A percentile compares a stretch with the other conserved stretches of the same genome.
phyloP scores from a whole-genome alignment of 2,329 filamentous ascomycete genomes.

The Lecanicillium sp. region DNA sequence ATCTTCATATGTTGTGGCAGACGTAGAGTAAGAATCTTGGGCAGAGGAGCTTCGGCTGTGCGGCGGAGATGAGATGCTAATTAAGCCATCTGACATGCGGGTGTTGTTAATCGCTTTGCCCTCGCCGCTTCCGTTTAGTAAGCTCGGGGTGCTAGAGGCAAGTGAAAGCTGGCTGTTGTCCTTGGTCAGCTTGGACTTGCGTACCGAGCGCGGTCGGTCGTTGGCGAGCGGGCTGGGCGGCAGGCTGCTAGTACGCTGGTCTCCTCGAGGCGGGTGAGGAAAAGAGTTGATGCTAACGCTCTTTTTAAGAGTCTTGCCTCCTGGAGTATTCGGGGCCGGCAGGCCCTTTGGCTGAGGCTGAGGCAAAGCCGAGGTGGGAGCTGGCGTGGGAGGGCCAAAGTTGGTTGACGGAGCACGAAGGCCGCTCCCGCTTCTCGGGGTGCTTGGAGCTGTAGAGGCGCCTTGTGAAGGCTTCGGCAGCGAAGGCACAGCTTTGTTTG shows the following conservation, averaged over 20 bases:
- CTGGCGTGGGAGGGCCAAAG: conserved; percentile 43
- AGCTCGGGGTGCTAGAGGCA: conserved; percentile 51
- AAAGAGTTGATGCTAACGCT: conserved; percentile 92
- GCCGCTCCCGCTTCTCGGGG: conserved; percentile 49
- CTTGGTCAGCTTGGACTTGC: conserved; percentile 48
- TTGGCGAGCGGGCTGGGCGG: conserved; percentile 53
- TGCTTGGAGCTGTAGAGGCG: conserved; percentile 33
- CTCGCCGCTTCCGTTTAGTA: conserved; percentile 72
- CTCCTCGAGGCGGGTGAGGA: conserved; percentile 74
- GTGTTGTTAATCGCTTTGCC: conserved; percentile 62
- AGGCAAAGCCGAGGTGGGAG: conserved; percentile 45
- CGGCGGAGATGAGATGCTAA: conserved; percentile 72
- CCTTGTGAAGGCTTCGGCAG: neutral
- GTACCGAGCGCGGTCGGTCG: conserved; percentile 37
- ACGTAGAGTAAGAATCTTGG: conserved; percentile 86
- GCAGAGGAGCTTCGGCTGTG: conserved; percentile 89
- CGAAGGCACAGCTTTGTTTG: conserved; percentile 9
- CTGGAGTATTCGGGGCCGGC: conserved; percentile 42
- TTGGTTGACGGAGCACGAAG: conserved; percentile 51
- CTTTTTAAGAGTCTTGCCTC: conserved; percentile 69
- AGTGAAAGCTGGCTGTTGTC: conserved; percentile 39
- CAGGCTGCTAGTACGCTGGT: conserved; percentile 48
- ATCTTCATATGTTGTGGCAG: conserved; percentile 82
- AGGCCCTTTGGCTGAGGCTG: conserved; percentile 47
- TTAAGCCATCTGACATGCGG: conserved; percentile 64